Base-by-base conservation (phyloP, 495 filamentous ascomycete species). In the Daldinia childiae region DNA sequence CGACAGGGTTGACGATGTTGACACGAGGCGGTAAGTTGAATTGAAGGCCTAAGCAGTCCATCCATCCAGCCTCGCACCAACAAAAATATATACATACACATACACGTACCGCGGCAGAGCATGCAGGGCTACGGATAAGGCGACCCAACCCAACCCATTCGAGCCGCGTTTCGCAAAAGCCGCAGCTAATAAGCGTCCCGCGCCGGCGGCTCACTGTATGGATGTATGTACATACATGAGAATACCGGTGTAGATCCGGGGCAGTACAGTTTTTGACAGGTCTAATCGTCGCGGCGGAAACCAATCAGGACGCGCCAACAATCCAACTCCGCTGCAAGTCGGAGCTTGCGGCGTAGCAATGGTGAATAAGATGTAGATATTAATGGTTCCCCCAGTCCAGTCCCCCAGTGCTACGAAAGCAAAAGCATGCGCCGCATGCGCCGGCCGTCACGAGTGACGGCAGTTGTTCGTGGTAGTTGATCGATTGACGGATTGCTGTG, bases 161-260 rank as follows among this genome's bases (percentile, higher is more conserved):
- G 17, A 58, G n/a, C 7, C 26, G 51, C 5, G 24, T 64, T 64
- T 64, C 36, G 52, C 38, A 34, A 38, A 62, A 48, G 43, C 43
- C 43, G 43, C 43, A 24, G 43, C 8, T 48, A 48, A 48, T 48
- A 3, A 48, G 19, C 17, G 43, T 48, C 9, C 43, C 17, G 43
- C 43, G 17, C 43, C 19, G 43, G 8, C 43, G 43, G 43, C 43
- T 48, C 43, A 34, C 32, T 34, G 30, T 45, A 21, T 3, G 2
- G 19, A 21, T 34, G 30, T 45, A 21, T 3, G 2, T 45, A 21
- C 41, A 8, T 45, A 48, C 17, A 50, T 34, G 9, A 34, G 32
- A 34, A 34, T 62, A 34, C 39, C 50, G 39, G 39, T 60, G 64
- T 54, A 68, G 57, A 72, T 72, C 69, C 59, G 64, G 64, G 64